Base-by-base conservation (phyloP, 805 yeast species). In the Alloascoidea hylecoeti region DNA sequence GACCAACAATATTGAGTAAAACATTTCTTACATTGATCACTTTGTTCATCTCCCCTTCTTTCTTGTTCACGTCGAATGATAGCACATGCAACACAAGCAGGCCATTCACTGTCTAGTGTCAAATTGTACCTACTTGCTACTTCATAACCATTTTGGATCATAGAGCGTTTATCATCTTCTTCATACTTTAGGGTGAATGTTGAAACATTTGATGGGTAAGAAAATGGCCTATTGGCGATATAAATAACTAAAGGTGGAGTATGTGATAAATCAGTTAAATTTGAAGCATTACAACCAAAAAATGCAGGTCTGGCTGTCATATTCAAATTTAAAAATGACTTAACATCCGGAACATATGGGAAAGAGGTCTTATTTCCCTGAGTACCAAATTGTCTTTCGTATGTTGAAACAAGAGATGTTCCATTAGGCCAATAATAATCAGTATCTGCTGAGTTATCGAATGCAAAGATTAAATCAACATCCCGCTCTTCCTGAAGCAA, bases 61-160 rank as follows among this genome's bases (percentile, higher is more conserved):
- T 83, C 92, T 51, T 78, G 76, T 33, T 78, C 72, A 54, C 95
- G 73, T 60, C 83, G 78, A 41, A 83, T 64, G 35, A 84, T 69
- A 6, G 94, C 95, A 64, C 95, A 84, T 2, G 82, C 81, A 36
- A 84, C 67, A 62, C 95, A 84, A 4, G 75, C 68, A 33, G 71
- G 60, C 77, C 82, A 84, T 33, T 79, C 75, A 3, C 60, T 52
- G 46, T 81, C 94, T 16, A 75, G 50, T 12, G 94, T 78, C 17
- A 71, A 57, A 52, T 83, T 83, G 41, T 66, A 63, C 50, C 79
- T 69, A 1, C 88, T 64, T 9, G 78, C 70, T 12, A 71, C 66
- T 47, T 80, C 83, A 51, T 72, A 80, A 5, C 95, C 95, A 53
- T 85, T 85, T 46, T 64, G 56, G 40, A 84, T 70, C 64, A 84